Conservation (phyloP, 108 stramenopile species). For the Cylindrotheca fusiformis region DNA sequence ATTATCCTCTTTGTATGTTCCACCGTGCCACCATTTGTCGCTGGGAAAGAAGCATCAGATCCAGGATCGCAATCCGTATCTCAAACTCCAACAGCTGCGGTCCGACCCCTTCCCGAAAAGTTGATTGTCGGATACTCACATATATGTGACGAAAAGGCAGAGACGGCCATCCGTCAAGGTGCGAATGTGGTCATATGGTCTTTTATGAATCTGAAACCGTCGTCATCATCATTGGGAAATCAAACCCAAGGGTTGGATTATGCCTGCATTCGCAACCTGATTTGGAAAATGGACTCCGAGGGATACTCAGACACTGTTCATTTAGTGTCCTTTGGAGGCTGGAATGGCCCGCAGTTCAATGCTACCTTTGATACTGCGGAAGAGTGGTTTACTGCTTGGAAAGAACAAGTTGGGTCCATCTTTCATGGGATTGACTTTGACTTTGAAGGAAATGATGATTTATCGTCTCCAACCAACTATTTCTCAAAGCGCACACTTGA, state of each 20-base stretch:
- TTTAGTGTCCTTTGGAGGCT: conserved; percentile 67
- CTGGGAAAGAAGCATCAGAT: too few relatives aligned
- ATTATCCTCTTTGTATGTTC: too few relatives aligned
- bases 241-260: conserved; percentile 35
- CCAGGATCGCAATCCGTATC: too few relatives aligned
- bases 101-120: conserved; percentile 26
- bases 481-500: conserved; percentile 50
- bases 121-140: conserved; percentile 38
- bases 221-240: background rate
- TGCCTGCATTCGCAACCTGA: conserved; percentile 27
- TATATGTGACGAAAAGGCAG: conserved; percentile 38
- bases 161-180: conserved; percentile 50
- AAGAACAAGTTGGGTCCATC: conserved; percentile 24
- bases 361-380: conserved; percentile 24
- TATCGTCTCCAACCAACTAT: conserved; percentile 22
- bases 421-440: conserved; percentile 83
- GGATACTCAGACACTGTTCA: conserved; percentile 48
- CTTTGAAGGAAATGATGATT: conserved; percentile 73
- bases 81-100: too few relatives aligned
- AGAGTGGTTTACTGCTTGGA: conserved; percentile 47
- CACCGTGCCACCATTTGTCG: too few relatives aligned
- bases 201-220: conserved; percentile 27
- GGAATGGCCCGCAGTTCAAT: conserved; percentile 77
- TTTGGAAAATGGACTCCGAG: conserved; percentile 18
- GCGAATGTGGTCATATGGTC: conserved; percentile 69